Percentiles rank a stretch among this genome's conserved stretches.
phyloP scores from a whole-genome alignment of 805 yeast genomes.

The Diddensiella caesifluorescens region DNA sequence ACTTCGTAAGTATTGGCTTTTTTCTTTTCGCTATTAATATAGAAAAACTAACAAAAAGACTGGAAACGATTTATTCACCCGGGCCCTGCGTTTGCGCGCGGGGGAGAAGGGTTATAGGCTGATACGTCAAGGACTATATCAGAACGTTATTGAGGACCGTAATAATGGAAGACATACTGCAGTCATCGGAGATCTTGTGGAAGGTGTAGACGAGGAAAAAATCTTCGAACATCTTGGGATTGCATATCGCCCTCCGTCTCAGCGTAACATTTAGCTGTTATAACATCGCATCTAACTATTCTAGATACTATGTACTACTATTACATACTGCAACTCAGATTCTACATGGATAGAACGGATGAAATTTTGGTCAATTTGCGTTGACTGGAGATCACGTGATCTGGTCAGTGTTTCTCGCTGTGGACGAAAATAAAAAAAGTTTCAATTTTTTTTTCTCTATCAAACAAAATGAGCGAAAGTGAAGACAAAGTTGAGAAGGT shows the following conservation, averaged over 20 bases:
- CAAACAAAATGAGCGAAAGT: constrained; percentile 1
- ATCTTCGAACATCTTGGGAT: background rate
- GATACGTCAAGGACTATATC: background rate
- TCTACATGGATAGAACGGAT: no score
- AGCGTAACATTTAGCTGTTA: no score
- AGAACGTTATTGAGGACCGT: background rate
- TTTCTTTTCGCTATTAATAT: no score
- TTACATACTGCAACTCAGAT: no score
- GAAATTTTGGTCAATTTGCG: no score
- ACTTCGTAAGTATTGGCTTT: background rate
- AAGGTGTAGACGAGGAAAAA: background rate
- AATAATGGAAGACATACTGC: background rate
- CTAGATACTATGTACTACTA: no score
- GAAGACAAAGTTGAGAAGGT: background rate
- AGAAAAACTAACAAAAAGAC: background rate
- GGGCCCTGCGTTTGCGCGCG: background rate
- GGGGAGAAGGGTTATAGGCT: background rate
- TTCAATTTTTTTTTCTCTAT: background rate
- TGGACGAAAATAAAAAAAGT: no score
- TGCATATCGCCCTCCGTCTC: background rate
- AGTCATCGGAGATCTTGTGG: background rate
- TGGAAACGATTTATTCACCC: background rate
- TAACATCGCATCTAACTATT: no score
- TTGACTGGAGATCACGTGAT: no score
- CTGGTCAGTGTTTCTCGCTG: no score